Conservation (phyloP, 768 basidiomycete genomes). For the Pleurotus platypus region DNA sequence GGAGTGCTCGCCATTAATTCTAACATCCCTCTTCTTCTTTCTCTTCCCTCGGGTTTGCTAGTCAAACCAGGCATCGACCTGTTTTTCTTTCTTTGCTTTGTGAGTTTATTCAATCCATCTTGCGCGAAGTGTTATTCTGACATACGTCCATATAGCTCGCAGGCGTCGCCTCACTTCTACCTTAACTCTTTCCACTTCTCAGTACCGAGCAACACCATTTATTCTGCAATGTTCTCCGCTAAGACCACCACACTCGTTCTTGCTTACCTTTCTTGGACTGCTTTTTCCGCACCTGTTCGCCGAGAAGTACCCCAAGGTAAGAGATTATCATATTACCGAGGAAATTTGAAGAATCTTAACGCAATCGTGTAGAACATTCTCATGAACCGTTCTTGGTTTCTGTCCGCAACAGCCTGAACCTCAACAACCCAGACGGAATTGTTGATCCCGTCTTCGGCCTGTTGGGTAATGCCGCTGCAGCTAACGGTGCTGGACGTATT, state of each 20-base stretch:
- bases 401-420: slow-evolving; percentile 41
- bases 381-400: slow-evolving; percentile 55
- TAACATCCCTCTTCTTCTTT: slow-evolving; percentile 3
- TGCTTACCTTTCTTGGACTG: slow-evolving; percentile 27
- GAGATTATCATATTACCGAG: background rate
- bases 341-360: background rate
- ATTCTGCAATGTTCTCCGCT: slow-evolving; percentile 28
- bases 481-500: slow-evolving; percentile 49
- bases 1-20: no score
- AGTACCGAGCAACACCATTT: slow-evolving; percentile 15
- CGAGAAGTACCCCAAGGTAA: slow-evolving; percentile 69
- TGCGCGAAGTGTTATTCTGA: background rate
- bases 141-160: slow-evolving; percentile 18
- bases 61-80: slow-evolving; percentile 56
- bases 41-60: slow-evolving; percentile 33
- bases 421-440: slow-evolving; percentile 59
- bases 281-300: slow-evolving; percentile 40
- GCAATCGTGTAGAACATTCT: slow-evolving; percentile 48
- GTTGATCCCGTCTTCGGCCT: slow-evolving; percentile 62
- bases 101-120: slow-evolving; percentile 21
- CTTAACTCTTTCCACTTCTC: slow-evolving; percentile 18
- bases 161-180: slow-evolving; percentile 22
- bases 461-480: slow-evolving; percentile 62
- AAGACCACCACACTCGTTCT: slow-evolving; percentile 31
- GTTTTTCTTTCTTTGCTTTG: slow-evolving; percentile 23